phyloP scores from a whole-genome alignment of 192 early-diverging fungal species.

The Ambispora gerdemannii region DNA sequence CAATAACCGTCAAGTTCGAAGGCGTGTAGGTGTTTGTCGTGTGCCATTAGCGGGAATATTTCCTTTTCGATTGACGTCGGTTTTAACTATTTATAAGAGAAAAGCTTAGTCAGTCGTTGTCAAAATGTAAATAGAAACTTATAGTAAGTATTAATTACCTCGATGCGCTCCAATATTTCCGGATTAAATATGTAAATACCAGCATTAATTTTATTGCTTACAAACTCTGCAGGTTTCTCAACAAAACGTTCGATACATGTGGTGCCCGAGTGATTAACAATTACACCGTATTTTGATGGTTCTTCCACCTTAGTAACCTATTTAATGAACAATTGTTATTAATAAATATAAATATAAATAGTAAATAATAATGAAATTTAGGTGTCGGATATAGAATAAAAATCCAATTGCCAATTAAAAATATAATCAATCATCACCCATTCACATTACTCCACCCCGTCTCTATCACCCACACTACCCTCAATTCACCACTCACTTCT shows the following conservation, averaged over 20 bases:
- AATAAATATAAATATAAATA: too few species aligned
- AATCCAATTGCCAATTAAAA: too few species aligned
- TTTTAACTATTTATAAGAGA: constrained; percentile 66
- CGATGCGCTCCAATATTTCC: constrained; percentile 83
- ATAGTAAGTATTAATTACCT: constrained; percentile 40
- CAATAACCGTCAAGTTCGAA: constrained; percentile 96
- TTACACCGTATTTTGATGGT: constrained; percentile 98
- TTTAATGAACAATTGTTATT: neutral
- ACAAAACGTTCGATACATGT: constrained; percentile 91
- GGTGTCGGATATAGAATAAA: too few species aligned
- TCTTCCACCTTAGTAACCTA: constrained; percentile 94
- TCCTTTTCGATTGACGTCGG: constrained; percentile 99
- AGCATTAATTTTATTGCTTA: constrained; percentile 98
- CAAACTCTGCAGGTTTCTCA: constrained; percentile 94
- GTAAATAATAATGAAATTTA: too few species aligned
- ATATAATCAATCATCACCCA: too few species aligned
- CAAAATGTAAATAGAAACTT: too few species aligned
- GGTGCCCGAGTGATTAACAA: constrained; percentile 75
- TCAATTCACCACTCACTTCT: too few species aligned
- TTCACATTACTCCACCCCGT: too few species aligned
- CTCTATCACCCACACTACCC: too few species aligned
- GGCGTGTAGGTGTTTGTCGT: constrained; percentile 82
- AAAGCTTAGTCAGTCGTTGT: too few species aligned
- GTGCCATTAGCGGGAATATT: constrained; percentile 91
- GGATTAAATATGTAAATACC: constrained; percentile 99